Evolutionary conservation across 306 rosid species (phyloP).

Genomic region (Lathyrus tuberosus): DNA sequence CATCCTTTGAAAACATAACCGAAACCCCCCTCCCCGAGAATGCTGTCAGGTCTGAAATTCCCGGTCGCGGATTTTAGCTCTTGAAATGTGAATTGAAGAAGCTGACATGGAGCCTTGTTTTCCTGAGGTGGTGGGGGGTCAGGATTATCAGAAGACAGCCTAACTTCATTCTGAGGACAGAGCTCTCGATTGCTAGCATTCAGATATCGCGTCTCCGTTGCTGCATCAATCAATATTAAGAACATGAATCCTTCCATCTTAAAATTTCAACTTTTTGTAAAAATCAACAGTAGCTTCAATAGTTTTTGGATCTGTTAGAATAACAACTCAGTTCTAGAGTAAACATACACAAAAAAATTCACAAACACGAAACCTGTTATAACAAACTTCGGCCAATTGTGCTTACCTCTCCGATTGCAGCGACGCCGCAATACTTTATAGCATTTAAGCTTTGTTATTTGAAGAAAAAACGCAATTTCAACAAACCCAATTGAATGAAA

Average conservation of each 20-base stretch:
- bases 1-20: slow-evolving; percentile 97
- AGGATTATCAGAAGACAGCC: slow-evolving; percentile 67
- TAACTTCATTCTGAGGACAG: slow-evolving; percentile 73
- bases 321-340: too few relatives aligned
- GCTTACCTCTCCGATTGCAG: too few relatives aligned
- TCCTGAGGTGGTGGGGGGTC: slow-evolving; percentile 60
- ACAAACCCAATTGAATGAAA: background rate
- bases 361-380: too few relatives aligned
- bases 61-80: slow-evolving; percentile 94
- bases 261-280: slow-evolving; percentile 16
- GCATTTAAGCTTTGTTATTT: background rate
- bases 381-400: too few relatives aligned
- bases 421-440: too few relatives aligned
- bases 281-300: too few relatives aligned
- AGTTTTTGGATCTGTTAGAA: too few relatives aligned
- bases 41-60: slow-evolving; percentile 97
- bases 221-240: slow-evolving; percentile 54
- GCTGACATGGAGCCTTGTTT: slow-evolving; percentile 59
- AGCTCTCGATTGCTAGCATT: slow-evolving; percentile 94
- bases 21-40: slow-evolving; percentile 97
- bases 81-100: slow-evolving; percentile 80
- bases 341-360: too few relatives aligned
- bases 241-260: slow-evolving; percentile 40
- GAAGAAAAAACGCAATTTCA: slow-evolving; percentile 5
- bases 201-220: slow-evolving; percentile 84